Base-by-base conservation (phyloP, 2,329 filamentous ascomycete species). In the Sarocladiaceae sp. region DNA sequence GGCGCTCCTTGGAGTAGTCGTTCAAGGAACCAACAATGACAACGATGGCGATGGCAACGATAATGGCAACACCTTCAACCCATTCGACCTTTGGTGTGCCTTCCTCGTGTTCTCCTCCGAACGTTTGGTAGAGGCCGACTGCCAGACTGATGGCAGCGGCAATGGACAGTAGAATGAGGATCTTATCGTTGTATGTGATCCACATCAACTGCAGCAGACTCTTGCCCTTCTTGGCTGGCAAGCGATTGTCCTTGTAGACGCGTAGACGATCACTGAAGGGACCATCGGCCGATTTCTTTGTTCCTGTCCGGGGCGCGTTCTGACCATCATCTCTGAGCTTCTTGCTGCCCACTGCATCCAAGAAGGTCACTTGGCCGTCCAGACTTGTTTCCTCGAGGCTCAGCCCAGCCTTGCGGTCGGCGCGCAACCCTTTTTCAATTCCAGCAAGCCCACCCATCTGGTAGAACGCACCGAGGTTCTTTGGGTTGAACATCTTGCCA, bases 401-500 rank as follows among this genome's bases (percentile, higher is more conserved):
- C 44, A 96, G 61, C 6, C 90, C 90, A 27, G 83, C 72, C 42
- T 74, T 76, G 23, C 86, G 71, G 59, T 93, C 80, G 6, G 81
- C 82, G 40, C 85, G 73, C 23, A 96, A 67, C 9, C 89, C 90
- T 57, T 80, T 85, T 62, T 91, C 88, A 40, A 96, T 63, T 1
- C 90, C 90, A 15, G 65, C 65, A 13, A 95, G 63, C 19, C 90
- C 90, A 40, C 90, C 89, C 4, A 96, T 61, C 12, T 82, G 82
- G 56, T 83, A 85, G 53, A 91, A 95, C 1, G 89, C 89, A 11
- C 83, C 72, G 47, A 95, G 66, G 49, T 81, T 94, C 68, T 95
- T 95, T 3, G 90, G 90, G 58, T 94, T 93, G 49, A 91, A 80
- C 67, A 95, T 76, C 63, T 95, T 95, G 55, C 82, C 83, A 50